A percentile compares a stretch with the other conserved stretches of the same genome.
phyloP scores from a whole-genome alignment of 371 early-diverging fungal genomes.

The Enterospora canceri region DNA sequence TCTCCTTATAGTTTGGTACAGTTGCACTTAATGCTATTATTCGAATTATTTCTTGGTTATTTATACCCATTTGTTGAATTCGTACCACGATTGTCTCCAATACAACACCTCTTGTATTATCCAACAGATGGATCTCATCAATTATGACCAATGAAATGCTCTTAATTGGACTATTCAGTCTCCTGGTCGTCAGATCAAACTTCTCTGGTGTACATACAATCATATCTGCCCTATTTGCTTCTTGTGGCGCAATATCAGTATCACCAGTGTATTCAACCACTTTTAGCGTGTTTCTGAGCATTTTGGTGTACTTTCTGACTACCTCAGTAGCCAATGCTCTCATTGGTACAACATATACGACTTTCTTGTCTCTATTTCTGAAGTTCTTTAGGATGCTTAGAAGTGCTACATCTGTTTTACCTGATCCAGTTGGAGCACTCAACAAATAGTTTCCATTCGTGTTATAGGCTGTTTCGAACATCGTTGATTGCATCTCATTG shows the following conservation, averaged over 20 bases:
- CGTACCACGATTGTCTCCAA: slow-evolving; percentile 85
- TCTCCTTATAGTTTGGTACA: slow-evolving; percentile 88
- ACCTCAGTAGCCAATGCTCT: slow-evolving; percentile 95
- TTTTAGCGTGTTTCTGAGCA: slow-evolving; percentile 62
- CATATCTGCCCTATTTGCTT: slow-evolving; percentile 79
- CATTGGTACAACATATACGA: slow-evolving; percentile 98
- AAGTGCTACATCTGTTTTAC: slow-evolving; percentile 78
- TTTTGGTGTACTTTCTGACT: slow-evolving; percentile 69
- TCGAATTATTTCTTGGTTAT: slow-evolving; percentile 72
- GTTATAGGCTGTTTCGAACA: slow-evolving; percentile 80
- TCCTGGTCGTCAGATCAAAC: slow-evolving; percentile 94
- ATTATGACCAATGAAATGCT: slow-evolving; percentile 81
- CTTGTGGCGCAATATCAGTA: slow-evolving; percentile 76
- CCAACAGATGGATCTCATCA: slow-evolving; percentile 96
- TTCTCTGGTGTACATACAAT: slow-evolving; percentile 99
- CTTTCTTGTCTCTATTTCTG: slow-evolving; percentile 61
- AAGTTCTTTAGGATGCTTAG: slow-evolving; percentile 60
- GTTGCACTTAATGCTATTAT: slow-evolving; percentile 94
- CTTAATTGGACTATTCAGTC: slow-evolving; percentile 58
- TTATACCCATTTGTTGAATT: slow-evolving; percentile 72
- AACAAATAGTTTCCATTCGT: slow-evolving; percentile 71
- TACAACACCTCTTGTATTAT: slow-evolving; percentile 93
- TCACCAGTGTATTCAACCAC: slow-evolving; percentile 96
- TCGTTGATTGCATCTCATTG: slow-evolving; percentile 89
- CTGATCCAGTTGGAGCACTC: slow-evolving; percentile 94